A percentile compares a stretch with the other conserved stretches of the same genome.
phyloP scores from a whole-genome alignment of 768 basidiomycete genomes.

The Suillus ampliporus region DNA sequence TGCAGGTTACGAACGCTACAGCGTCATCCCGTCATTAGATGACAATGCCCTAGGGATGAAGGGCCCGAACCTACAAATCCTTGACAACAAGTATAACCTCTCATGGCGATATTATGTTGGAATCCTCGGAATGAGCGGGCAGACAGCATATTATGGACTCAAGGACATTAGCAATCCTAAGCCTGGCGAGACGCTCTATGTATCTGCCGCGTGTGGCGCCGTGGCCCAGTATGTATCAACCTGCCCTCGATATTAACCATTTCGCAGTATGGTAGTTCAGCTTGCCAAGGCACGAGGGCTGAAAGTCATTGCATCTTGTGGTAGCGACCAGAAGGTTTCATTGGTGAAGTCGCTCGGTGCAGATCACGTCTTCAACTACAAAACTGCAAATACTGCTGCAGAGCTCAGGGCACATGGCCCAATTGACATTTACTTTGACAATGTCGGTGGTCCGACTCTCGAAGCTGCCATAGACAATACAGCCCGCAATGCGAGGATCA shows the following conservation, averaged over 20 bases:
- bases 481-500: conserved; percentile 51
- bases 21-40: conserved; percentile 21
- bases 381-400: conserved; percentile 57
- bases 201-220: conserved; percentile 49
- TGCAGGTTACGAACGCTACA: not conserved
- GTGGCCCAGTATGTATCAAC: conserved; percentile 61
- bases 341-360: conserved; percentile 66
- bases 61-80: conserved; percentile 9
- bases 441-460: conserved; percentile 64
- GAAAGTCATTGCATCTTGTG: conserved; percentile 75
- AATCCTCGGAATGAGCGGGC: conserved; percentile 40
- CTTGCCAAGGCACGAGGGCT: conserved; percentile 56
- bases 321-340: conserved; percentile 74
- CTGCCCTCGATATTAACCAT: not conserved
- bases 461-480: conserved; percentile 59
- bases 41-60: not conserved
- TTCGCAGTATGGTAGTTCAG: conserved; percentile 51
- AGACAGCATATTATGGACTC: conserved; percentile 35
- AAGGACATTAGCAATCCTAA: conserved; percentile 27
- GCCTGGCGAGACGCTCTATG: conserved; percentile 56
- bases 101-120: conserved; percentile 39
- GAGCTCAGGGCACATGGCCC: conserved; percentile 62
- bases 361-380: conserved; percentile 78
- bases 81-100: conserved; percentile 35
- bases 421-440: conserved; percentile 57